Evolutionary conservation across 1,284 basidiomycete species (phyloP).

Genomic region (Abortiporus biennis): DNA sequence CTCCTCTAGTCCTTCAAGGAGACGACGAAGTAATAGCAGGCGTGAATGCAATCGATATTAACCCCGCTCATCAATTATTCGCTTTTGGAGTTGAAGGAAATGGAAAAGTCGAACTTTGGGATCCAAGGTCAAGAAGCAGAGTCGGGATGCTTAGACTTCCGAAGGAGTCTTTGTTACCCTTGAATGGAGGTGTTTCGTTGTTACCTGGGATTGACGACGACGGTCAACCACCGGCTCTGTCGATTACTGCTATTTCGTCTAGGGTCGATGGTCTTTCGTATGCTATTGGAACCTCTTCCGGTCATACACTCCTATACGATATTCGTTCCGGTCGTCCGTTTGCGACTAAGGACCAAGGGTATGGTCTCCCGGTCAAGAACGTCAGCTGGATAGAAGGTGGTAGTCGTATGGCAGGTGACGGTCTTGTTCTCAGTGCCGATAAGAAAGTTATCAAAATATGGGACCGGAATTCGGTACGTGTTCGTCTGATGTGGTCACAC

Average conservation of each 20-base stretch:
- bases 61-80: slow-evolving; percentile 88
- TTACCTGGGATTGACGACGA: slow-evolving; percentile 41
- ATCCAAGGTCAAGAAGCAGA: slow-evolving; percentile 78
- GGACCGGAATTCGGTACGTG: slow-evolving; percentile 76
- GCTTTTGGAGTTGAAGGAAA: slow-evolving; percentile 84
- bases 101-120: slow-evolving; percentile 94
- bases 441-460: slow-evolving; percentile 96
- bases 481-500: background rate
- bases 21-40: slow-evolving; percentile 60
- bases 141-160: slow-evolving; percentile 82
- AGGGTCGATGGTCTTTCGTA: slow-evolving; percentile 87
- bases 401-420: slow-evolving; percentile 77
- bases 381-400: slow-evolving; percentile 90
- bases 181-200: slow-evolving; percentile 28
- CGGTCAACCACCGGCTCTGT: slow-evolving; percentile 34
- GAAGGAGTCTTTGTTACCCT: slow-evolving; percentile 46
- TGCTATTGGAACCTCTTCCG: slow-evolving; percentile 91
- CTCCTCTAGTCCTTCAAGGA: slow-evolving; percentile 60
- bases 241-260: slow-evolving; percentile 82
- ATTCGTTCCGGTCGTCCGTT: slow-evolving; percentile 82
- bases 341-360: slow-evolving; percentile 94
- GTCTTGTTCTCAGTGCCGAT: slow-evolving; percentile 85
- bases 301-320: slow-evolving; percentile 94
- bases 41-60: slow-evolving; percentile 91
- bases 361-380: slow-evolving; percentile 86